Conservation (phyloP, 192 early-diverging fungal species). For the Backusella sp. region DNA sequence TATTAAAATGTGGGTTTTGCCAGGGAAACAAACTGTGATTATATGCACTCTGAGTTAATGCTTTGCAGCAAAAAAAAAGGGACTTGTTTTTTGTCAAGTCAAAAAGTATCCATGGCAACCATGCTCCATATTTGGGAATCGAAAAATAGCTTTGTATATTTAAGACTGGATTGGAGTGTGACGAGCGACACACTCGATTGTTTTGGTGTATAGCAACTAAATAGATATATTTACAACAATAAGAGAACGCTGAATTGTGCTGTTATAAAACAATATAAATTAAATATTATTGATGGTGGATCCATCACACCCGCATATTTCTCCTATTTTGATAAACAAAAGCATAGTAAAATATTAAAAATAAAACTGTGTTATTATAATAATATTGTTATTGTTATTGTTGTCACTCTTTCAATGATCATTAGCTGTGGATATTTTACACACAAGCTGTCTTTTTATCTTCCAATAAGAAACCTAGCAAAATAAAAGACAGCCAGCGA, state of each 20-base stretch:
- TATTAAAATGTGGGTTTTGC: no score
- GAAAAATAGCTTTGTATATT: no score
- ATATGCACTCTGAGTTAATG: no score
- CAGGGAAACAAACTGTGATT: no score
- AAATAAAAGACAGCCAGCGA: background rate
- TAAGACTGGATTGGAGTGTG: no score
- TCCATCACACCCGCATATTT: background rate
- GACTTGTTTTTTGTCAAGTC: no score
- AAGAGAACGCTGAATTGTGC: background rate
- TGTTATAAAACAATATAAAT: background rate
- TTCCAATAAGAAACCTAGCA: background rate
- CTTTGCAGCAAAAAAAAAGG: no score
- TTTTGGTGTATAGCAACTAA: no score
- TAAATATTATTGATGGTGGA: background rate
- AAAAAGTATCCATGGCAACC: no score
- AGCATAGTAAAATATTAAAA: background rate
- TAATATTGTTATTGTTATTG: background rate
- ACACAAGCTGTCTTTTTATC: background rate
- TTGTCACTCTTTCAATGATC: background rate
- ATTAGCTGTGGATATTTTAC: background rate
- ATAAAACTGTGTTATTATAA: background rate
- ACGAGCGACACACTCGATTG: no score
- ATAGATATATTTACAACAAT: no score
- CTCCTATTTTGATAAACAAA: constrained; percentile 1
- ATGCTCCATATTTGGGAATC: no score